Percentiles rank a stretch among this genome's conserved stretches.
phyloP scores from a whole-genome alignment of 1,139 yeast species.

The Sugiyamaella grinbergsii region DNA sequence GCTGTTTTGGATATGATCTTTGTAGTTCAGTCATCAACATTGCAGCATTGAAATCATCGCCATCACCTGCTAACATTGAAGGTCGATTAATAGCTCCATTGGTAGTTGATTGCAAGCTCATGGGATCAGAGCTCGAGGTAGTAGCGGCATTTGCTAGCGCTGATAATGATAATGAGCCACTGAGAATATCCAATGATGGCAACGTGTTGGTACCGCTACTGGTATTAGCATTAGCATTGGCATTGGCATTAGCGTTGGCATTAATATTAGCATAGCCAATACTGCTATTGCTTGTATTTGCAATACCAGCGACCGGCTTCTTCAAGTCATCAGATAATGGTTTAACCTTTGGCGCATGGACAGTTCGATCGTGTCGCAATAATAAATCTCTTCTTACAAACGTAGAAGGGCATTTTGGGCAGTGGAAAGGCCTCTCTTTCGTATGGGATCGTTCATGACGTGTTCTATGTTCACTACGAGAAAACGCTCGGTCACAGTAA shows the following conservation, averaged over 20 bases:
- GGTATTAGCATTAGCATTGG: conserved; percentile 1
- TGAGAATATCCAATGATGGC: conserved; percentile 14
- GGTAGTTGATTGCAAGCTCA: conserved; percentile 11
- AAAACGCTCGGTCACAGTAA: conserved; percentile 78
- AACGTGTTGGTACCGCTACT: conserved; percentile 2
- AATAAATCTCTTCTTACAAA: conserved; percentile 77
- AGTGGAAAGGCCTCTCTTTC: conserved; percentile 78
- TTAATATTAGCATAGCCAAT: conserved; percentile 6
- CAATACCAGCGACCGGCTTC: not conserved
- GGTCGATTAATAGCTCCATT: conserved; percentile 46
- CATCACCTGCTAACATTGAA: conserved; percentile 37
- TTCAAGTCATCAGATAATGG: conserved; percentile 7
- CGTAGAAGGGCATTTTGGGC: conserved; percentile 67
- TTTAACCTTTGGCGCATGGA: conserved; percentile 50
- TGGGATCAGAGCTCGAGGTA: conserved; percentile 16
- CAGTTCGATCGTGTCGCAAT: conserved; percentile 77
- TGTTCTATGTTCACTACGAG: conserved; percentile 78
- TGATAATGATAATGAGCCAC: conserved; percentile 14
- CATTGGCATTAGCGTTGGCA: not conserved
- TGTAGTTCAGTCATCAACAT: conserved; percentile 39
- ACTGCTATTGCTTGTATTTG: not conserved
- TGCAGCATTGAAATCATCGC: conserved; percentile 35
- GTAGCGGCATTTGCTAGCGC: conserved; percentile 22
- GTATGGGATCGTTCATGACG: conserved; percentile 85
- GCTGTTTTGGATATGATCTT: conserved; percentile 28